A percentile compares a stretch with the other conserved stretches of the same genome.
These are phyloP conservation scores for Cytospora mali DNA, from an alignment of 2,329 filamentous ascomycete genomes.

Conservation along the genomic window DNA sequence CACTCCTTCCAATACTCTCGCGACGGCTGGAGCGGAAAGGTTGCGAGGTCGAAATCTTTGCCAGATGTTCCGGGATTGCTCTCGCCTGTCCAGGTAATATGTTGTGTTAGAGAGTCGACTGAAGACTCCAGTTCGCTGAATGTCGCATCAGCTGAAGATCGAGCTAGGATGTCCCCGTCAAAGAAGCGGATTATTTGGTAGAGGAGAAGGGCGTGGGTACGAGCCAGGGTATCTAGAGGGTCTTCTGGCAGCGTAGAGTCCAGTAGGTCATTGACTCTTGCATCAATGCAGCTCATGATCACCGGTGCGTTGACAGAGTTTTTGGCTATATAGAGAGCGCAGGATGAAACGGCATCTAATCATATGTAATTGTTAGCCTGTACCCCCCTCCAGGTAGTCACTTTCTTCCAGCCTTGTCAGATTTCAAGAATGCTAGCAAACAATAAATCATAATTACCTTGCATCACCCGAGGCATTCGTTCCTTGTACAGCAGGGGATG, in stretches of 20 bases:
- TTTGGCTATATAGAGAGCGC: slow-evolving; percentile 54
- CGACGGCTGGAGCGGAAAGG: slow-evolving; percentile 44
- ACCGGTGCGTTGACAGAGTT: slow-evolving; percentile 50
- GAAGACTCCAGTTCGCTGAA: slow-evolving; percentile 39
- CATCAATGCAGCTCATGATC: slow-evolving; percentile 52
- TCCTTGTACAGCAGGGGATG: slow-evolving; percentile 55
- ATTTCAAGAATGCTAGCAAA: too few relatives aligned
- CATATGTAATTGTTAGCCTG: slow-evolving; percentile 5
- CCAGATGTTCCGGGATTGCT: slow-evolving; percentile 40
- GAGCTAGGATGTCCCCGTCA: slow-evolving; percentile 44
- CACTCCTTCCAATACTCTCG: slow-evolving; percentile 53
- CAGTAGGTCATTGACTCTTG: slow-evolving; percentile 47
- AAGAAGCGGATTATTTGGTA: slow-evolving; percentile 51
- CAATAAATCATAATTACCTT: slow-evolving; percentile 41
- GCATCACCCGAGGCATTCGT: slow-evolving; percentile 53
- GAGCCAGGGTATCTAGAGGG: slow-evolving; percentile 39
- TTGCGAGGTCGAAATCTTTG: slow-evolving; percentile 17
- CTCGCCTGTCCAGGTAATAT: slow-evolving; percentile 38
- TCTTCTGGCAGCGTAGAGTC: slow-evolving; percentile 37
- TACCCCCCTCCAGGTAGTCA: neutral
- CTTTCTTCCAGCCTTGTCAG: too few relatives aligned
- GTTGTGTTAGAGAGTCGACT: slow-evolving; percentile 37
- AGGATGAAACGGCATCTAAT: slow-evolving; percentile 55
- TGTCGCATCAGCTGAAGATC: slow-evolving; percentile 37
- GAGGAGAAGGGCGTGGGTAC: slow-evolving; percentile 46